phyloP scores from a whole-genome alignment of 257 asterid species.

The Primulina huaijiensis region DNA sequence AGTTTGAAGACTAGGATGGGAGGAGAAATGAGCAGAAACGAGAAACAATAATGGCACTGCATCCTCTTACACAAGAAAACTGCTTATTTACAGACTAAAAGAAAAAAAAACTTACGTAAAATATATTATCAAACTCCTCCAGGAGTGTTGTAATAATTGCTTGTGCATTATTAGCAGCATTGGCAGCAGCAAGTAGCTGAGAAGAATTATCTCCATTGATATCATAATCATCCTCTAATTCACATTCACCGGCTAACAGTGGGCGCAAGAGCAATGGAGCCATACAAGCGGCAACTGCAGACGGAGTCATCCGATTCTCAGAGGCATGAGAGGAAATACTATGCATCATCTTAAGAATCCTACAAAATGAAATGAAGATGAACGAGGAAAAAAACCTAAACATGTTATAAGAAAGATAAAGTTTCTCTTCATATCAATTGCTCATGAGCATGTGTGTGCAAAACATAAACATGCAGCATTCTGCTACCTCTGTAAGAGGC shows the following conservation, averaged over 20 bases:
- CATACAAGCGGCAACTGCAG: slow-evolving; percentile 98
- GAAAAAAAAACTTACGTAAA: slow-evolving; percentile 54
- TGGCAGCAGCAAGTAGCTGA: slow-evolving; percentile 91
- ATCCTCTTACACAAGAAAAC: slow-evolving; percentile 10
- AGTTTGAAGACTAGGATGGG: slow-evolving; percentile 3
- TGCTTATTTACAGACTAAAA: slow-evolving; percentile 18
- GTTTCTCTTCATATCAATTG: slow-evolving; percentile 2
- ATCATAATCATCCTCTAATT: slow-evolving; percentile 75
- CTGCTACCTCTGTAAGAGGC: slow-evolving; percentile 80
- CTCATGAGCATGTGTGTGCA: not conserved
- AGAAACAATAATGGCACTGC: slow-evolving; percentile 17
- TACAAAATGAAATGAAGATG: slow-evolving; percentile 29
- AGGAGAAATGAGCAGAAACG: slow-evolving; percentile 4
- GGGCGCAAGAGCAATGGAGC: slow-evolving; percentile 97
- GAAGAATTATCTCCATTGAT: slow-evolving; percentile 78
- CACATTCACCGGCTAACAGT: slow-evolving; percentile 91
- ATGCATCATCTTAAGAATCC: slow-evolving; percentile 87
- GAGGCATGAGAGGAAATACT: slow-evolving; percentile 66
- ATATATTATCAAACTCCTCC: slow-evolving; percentile 80
- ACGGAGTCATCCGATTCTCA: slow-evolving; percentile 81
- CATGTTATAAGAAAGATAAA: slow-evolving; percentile 20
- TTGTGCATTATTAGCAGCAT: slow-evolving; percentile 89
- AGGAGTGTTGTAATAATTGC: slow-evolving; percentile 71
- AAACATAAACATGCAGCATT: slow-evolving; percentile 21
- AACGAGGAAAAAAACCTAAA: slow-evolving; percentile 24